These are phyloP conservation scores for Prunus mongolica DNA, from an alignment of 306 rosid genomes.

Conservation along the genomic window DNA sequence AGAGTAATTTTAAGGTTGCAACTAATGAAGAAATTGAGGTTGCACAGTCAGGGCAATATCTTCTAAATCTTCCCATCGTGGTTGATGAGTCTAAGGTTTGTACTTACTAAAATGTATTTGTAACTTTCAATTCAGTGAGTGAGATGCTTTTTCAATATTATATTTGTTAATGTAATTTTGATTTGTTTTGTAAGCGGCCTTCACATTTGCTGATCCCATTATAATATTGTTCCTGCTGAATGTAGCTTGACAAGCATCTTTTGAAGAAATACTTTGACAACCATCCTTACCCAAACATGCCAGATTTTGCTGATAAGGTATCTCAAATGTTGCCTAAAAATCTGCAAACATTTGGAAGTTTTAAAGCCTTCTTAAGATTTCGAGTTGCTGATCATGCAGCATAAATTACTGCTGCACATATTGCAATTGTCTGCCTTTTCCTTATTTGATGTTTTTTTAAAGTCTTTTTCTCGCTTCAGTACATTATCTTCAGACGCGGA, in stretches of 20 bases:
- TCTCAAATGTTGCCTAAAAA: conserved; percentile 12
- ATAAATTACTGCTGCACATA: too few relatives aligned
- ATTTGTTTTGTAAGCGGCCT: conserved; percentile 22
- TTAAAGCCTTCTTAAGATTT: neutral
- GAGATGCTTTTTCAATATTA: neutral
- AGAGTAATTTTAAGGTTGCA: conserved; percentile 87
- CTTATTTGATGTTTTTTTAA: neutral
- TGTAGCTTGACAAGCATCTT: conserved; percentile 84
- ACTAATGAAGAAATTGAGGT: conserved; percentile 74
- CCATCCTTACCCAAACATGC: conserved; percentile 61
- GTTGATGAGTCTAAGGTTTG: conserved; percentile 93
- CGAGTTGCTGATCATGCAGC: neutral
- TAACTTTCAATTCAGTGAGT: neutral
- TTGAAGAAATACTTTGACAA: conserved; percentile 64
- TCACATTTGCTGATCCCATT: conserved; percentile 19
- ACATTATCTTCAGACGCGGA: conserved; percentile 85
- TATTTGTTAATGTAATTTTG: neutral
- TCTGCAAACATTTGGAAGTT: neutral
- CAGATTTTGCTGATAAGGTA: conserved; percentile 91
- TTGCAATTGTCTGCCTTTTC: too few relatives aligned
- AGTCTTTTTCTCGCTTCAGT: conserved; percentile 42
- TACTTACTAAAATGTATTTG: neutral
- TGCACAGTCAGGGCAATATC: conserved; percentile 91
- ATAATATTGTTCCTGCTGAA: conserved; percentile 20
- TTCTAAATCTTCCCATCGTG: conserved; percentile 83